Percentiles rank a stretch among this genome's conserved stretches.
Evolutionary conservation across 2,329 filamentous ascomycete species (phyloP).

Genomic region (Xylariaceae sp.): DNA sequence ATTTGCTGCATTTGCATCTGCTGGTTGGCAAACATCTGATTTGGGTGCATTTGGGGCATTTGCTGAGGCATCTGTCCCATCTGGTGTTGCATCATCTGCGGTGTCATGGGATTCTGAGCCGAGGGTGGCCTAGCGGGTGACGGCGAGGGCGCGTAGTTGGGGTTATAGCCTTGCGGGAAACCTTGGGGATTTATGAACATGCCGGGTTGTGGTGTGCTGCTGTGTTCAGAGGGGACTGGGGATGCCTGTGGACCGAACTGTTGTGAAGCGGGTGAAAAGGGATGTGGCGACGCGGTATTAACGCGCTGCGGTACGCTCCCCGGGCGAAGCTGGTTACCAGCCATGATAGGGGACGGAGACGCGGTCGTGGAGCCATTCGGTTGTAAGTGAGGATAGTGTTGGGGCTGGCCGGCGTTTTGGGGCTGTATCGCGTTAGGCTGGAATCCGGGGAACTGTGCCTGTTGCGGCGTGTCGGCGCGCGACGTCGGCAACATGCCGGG

Average conservation of each 20-base stretch:
- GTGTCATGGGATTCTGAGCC: constrained; percentile 57
- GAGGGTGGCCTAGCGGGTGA: constrained; percentile 62
- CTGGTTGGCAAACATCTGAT: constrained; percentile 45
- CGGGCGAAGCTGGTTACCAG: constrained; percentile 72
- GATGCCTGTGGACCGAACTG: constrained; percentile 76
- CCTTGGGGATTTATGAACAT: constrained; percentile 67
- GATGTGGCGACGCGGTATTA: constrained; percentile 89
- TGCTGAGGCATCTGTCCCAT: constrained; percentile 44
- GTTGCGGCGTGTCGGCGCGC: constrained; percentile 90
- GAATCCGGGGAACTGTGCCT: constrained; percentile 74
- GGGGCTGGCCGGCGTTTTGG: constrained; percentile 68
- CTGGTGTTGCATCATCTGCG: constrained; percentile 62
- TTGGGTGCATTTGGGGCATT: constrained; percentile 45
- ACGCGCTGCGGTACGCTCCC: constrained; percentile 79
- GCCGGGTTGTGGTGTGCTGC: constrained; percentile 74
- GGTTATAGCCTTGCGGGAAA: constrained; percentile 64
- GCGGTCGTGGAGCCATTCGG: constrained; percentile 80
- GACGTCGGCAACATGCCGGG: constrained; percentile 77
- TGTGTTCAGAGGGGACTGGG: constrained; percentile 76
- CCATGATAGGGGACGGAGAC: constrained; percentile 92
- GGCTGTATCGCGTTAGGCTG: constrained; percentile 67
- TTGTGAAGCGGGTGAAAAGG: constrained; percentile 79
- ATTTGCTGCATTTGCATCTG: constrained; percentile 56
- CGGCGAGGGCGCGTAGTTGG: constrained; percentile 62
- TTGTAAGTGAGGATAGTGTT: constrained; percentile 81